Base-by-base conservation (phyloP, 2,329 filamentous ascomycete genomes). In the Cercospora canescens region DNA sequence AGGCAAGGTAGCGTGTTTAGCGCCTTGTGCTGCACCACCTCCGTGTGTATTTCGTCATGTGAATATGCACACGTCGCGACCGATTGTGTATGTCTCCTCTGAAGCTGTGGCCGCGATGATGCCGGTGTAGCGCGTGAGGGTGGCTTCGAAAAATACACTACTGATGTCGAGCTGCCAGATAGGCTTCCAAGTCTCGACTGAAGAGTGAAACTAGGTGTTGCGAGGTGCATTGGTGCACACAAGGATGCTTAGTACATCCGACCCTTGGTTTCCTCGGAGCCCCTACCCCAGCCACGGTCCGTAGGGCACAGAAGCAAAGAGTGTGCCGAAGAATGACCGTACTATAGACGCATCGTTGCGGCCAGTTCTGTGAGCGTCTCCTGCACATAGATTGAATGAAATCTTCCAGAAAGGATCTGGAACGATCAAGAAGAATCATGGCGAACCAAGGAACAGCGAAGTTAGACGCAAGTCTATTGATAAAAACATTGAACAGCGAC, bases 401-500 rank as follows among this genome's bases (percentile, higher is more conserved):
- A 26, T 28, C 26, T 26, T 26, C 24, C 26, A 7, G 24, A 28
- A 50, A 50, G 24, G 21, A 28, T 16, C 45, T 50, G 24, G 12
- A 26, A 14, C 32, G 8, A 35, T 4, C 52, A 56, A 50, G 39
- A 32, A 6, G 18, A 61, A 35, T 6, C n/a, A 60, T 62, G 30
- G 28, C 63, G 41, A 30, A 7, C 45, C 21, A 50, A 50, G 45
- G 24, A 50, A 50, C 24, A 6, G 45, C 45, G 28, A 63, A 41
- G 63, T 63, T 69, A 8, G 60, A 67, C 28, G 62, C 67, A n/a
- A 62, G 59, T 21, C 65, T 67, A 8, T 72, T 81, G 28, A 72
- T 71, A 61, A 77, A 72, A 69, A 78, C 75, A 60, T 74, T 75
- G 71, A 81, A 77, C 48, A 65, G 9, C 62, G 32, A 63, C 21